Conservation (phyloP, 176 grass and related monocot species). For the Avena insularis region DNA sequence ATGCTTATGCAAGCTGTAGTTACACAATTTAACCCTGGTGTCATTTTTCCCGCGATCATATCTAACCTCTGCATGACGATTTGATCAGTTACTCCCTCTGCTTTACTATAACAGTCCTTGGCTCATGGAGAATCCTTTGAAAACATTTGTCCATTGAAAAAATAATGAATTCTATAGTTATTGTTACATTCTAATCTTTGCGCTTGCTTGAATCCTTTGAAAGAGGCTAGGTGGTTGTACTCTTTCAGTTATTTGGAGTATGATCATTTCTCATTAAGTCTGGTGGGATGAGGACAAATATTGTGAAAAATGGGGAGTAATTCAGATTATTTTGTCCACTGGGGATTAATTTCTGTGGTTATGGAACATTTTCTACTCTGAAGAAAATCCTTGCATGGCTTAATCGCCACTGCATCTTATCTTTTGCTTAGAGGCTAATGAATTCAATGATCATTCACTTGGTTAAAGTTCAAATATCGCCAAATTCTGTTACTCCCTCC, state of each 20-base stretch:
- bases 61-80: slow-evolving; percentile 1
- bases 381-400: slow-evolving; percentile 5
- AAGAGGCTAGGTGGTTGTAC: neutral
- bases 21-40: slow-evolving; percentile 14
- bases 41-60: slow-evolving; percentile 17
- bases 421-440: slow-evolving; percentile 3
- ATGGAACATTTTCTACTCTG: neutral
- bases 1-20: neutral
- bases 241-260: neutral
- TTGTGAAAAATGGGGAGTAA: neutral
- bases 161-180: neutral
- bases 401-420: neutral
- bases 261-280: neutral
- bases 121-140: neutral
- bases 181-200: slow-evolving; percentile 12
- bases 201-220: neutral
- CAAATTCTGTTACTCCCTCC: neutral
- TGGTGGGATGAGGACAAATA: neutral
- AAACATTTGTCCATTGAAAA: neutral
- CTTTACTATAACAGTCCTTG: neutral
- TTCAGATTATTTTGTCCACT: slow-evolving; percentile 23
- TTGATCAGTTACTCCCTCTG: slow-evolving; percentile 3
- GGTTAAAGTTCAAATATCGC: neutral
- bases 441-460: neutral
- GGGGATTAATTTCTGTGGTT: slow-evolving; percentile 16